Evolutionary conservation across 495 filamentous ascomycete species (phyloP).

Genomic region (Neurospora sublineolata): DNA sequence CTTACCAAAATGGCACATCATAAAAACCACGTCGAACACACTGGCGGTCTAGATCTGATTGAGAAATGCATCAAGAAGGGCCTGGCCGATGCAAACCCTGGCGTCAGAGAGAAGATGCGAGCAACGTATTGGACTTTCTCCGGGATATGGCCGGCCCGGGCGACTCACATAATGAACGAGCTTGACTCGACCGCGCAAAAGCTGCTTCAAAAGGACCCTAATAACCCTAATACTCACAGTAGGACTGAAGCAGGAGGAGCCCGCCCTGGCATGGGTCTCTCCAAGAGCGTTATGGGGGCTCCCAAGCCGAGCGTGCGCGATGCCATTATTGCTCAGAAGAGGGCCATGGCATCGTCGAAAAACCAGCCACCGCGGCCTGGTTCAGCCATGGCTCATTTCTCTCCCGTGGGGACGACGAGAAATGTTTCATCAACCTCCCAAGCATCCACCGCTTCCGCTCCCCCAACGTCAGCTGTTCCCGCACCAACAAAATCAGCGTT

Average conservation of each 20-base stretch:
- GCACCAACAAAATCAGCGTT: slow-evolving; percentile 28
- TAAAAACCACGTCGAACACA: slow-evolving; percentile 71
- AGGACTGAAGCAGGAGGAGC: slow-evolving; percentile 35
- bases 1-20: slow-evolving; percentile 67
- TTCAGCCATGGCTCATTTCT: slow-evolving; percentile 60
- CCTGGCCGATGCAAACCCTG: slow-evolving; percentile 74
- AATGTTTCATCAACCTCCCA: slow-evolving; percentile 29
- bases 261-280: slow-evolving; percentile 42
- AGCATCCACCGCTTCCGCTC: slow-evolving; percentile 23
- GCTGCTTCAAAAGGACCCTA: slow-evolving; percentile 63
- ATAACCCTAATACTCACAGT: slow-evolving; percentile 61
- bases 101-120: slow-evolving; percentile 73
- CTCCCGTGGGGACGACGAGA: slow-evolving; percentile 43
- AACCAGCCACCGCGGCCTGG: slow-evolving; percentile 56
- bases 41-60: slow-evolving; percentile 65
- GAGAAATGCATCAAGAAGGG: slow-evolving; percentile 84
- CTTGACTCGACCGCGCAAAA: slow-evolving; percentile 65
- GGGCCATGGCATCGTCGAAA: slow-evolving; percentile 42
- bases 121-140: slow-evolving; percentile 76
- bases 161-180: slow-evolving; percentile 60
- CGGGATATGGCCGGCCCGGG: slow-evolving; percentile 61
- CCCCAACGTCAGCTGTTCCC: slow-evolving; percentile 25
- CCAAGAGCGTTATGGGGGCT: slow-evolving; percentile 45
- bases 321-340: slow-evolving; percentile 75
- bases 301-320: slow-evolving; percentile 55